phyloP scores from a whole-genome alignment of 2,329 filamentous ascomycete species.

The Westerdykella ornata region DNA sequence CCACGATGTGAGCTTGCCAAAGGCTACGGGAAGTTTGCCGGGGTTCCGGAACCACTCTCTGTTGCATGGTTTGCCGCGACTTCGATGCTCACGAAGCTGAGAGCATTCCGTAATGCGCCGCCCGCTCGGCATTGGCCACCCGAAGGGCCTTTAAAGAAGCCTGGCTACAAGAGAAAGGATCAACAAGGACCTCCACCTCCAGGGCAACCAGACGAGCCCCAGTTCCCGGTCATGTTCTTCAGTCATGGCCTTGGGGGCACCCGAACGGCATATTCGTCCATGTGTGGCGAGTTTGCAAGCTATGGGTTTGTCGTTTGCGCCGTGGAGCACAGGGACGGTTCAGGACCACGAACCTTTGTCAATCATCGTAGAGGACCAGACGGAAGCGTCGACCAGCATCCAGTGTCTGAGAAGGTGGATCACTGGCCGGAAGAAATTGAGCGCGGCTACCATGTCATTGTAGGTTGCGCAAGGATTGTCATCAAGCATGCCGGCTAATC shows the following conservation, averaged over 20 bases:
- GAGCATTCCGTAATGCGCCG: conserved; percentile 56
- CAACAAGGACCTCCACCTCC: conserved; percentile 36
- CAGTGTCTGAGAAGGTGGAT: conserved; percentile 28
- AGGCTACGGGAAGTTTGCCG: conserved; percentile 58
- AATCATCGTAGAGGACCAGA: conserved; percentile 47
- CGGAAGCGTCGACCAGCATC: conserved; percentile 23
- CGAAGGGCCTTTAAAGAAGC: conserved; percentile 34
- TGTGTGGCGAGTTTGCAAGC: conserved; percentile 61
- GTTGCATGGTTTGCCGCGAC: conserved; percentile 52
- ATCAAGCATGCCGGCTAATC: conserved; percentile 5
- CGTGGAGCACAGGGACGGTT: conserved; percentile 60
- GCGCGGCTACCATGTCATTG: conserved; percentile 45
- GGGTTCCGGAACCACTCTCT: conserved; percentile 42
- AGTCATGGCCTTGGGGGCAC: conserved; percentile 61
- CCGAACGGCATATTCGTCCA: conserved; percentile 54
- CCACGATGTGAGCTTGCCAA: conserved; percentile 51
- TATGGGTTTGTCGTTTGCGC: conserved; percentile 60
- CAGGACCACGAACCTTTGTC: conserved; percentile 55
- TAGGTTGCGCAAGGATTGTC: conserved; percentile 8
- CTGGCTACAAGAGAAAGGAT: conserved; percentile 39
- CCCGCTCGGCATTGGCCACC: conserved; percentile 52
- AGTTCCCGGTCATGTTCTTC: conserved; percentile 59
- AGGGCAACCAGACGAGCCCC: conserved; percentile 35
- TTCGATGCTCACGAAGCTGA: conserved; percentile 58
- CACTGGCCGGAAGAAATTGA: conserved; percentile 35